Evolutionary conservation across 2,329 filamentous ascomycete species (phyloP), one percentile per base, ranked within the genome.

Genomic region (Colletotrichum chrysophilum): DNA sequence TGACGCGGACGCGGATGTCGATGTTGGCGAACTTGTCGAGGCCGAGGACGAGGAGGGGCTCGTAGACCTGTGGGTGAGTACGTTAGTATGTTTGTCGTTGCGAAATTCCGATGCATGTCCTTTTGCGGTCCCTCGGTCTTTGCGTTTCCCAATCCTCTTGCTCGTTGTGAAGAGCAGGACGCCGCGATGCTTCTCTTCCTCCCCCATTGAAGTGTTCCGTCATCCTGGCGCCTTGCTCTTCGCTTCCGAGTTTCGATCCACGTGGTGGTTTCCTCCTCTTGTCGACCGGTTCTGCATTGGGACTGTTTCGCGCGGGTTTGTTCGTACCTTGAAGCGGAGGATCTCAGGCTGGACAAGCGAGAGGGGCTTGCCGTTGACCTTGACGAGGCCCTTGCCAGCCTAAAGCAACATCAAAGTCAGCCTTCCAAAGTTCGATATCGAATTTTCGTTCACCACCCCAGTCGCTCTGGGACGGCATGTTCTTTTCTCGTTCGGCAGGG

Each of bases 341-440:
- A 98, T 94, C 91, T 98, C 95, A 84, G 97, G 96, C 91, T 98
- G 95, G 84, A 98, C 94, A 84, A 98, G 95, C 85, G 91, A 91
- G 84, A 99, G 93, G 85, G 97, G 97, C 88, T 95, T 95, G 90
- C 97, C 97, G 92, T 98, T 99, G 90, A 98, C 97, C 92, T 97
- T 98, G 90, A 99, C 93, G 84, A 98, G 93, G 88, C 97, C 97
- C 81, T 83, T 82, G 79, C 86, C 86, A 81, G 86, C 82, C 86
- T 87, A 74, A 4, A 56, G 76, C 70, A 26, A 52, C 72, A 76
- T 52, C 71, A 77, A 78, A 70, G 82, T 85, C 80, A 86, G 83
- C 78, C 79, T 77, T 78, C 77, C 60, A 43, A 52, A 7, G 48
- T 55, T 68, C 52, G 21, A 73, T 75, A 36, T 75, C 61, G 58